A percentile compares a stretch with the other conserved stretches of the same genome.
Conservation (phyloP, 2,329 filamentous ascomycete genomes). For the Sporothrix curviconia region DNA sequence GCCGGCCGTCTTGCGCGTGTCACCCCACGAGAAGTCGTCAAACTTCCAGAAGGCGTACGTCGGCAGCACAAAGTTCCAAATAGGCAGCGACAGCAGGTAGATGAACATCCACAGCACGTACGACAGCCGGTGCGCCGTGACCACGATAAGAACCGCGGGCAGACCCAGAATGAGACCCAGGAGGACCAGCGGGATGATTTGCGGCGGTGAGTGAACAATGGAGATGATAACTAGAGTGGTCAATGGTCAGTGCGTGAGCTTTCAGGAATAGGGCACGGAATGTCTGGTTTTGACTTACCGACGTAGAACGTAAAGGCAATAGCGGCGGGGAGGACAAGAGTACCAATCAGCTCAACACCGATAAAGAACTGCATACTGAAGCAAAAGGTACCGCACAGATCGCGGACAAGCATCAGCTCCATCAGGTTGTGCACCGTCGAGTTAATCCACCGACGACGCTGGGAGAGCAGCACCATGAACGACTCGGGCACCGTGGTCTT, state of each 20-base stretch:
- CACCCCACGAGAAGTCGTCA: slow-evolving; percentile 98
- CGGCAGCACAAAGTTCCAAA: slow-evolving; percentile 97
- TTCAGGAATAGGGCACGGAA: background rate
- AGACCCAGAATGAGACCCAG: slow-evolving; percentile 88
- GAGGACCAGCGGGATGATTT: slow-evolving; percentile 84
- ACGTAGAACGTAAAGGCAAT: slow-evolving; percentile 97
- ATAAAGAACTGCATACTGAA: slow-evolving; percentile 99
- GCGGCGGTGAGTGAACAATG: slow-evolving; percentile 68
- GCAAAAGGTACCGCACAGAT: slow-evolving; percentile 97
- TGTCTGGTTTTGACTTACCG: slow-evolving; percentile 54
- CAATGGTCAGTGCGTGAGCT: background rate
- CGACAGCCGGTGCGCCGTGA: slow-evolving; percentile 86
- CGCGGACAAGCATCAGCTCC: slow-evolving; percentile 90
- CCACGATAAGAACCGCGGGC: slow-evolving; percentile 80
- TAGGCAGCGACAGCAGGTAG: slow-evolving; percentile 83
- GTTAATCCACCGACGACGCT: slow-evolving; percentile 98
- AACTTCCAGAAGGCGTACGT: slow-evolving; percentile 99
- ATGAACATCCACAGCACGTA: slow-evolving; percentile 97
- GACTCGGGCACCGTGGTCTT: slow-evolving; percentile 94
- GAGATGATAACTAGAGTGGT: slow-evolving; percentile 88
- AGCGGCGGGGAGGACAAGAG: slow-evolving; percentile 87
- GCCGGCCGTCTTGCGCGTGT: slow-evolving; percentile 89
- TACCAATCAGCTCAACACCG: slow-evolving; percentile 90
- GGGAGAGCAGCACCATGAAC: slow-evolving; percentile 87
- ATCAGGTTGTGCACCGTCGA: slow-evolving; percentile 98